A percentile compares a stretch with the other conserved stretches of the same genome.
phyloP scores from a whole-genome alignment of 2,329 filamentous ascomycete species.

The Shiraia bambusicola region DNA sequence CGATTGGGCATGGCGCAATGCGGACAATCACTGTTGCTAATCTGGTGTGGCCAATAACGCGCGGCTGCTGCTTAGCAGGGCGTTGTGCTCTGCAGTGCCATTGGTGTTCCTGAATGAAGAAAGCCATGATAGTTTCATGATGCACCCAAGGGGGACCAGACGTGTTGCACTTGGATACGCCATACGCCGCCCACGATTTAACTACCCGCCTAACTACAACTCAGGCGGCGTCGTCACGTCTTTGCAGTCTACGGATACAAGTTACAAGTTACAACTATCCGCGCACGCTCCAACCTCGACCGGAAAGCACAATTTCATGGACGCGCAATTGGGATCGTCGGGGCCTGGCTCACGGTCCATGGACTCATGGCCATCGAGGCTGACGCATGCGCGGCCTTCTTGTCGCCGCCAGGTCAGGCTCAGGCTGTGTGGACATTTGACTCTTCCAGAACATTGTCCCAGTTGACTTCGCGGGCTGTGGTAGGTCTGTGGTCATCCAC shows the following conservation, averaged over 20 bases:
- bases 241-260: too few relatives aligned
- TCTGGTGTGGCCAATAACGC: conserved; percentile 28
- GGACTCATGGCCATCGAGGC: conserved; percentile 19
- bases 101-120: conserved; percentile 39
- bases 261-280: too few relatives aligned
- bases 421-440: conserved; percentile 17
- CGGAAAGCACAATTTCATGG: conserved; percentile 13
- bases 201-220: too few relatives aligned
- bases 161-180: too few relatives aligned
- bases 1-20: conserved; percentile 15
- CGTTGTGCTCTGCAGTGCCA: conserved; percentile 6
- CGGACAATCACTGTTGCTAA: conserved; percentile 25
- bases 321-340: conserved; percentile 37
- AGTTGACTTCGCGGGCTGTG: conserved; percentile 18
- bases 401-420: conserved; percentile 28
- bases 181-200: conserved; percentile 24
- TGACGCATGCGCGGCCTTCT: conserved; percentile 20
- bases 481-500: conserved; percentile 10
- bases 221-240: too few relatives aligned
- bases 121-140: conserved; percentile 24
- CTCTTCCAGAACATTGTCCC: conserved; percentile 29
- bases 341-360: conserved; percentile 13
- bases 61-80: conserved; percentile 20
- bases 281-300: conserved; percentile 4
- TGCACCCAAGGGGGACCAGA: too few relatives aligned